Percentiles rank a stretch among this genome's conserved stretches.
These are phyloP conservation scores for Amanita rimosa DNA, from an alignment of 768 basidiomycete genomes.

Conservation along the genomic window DNA sequence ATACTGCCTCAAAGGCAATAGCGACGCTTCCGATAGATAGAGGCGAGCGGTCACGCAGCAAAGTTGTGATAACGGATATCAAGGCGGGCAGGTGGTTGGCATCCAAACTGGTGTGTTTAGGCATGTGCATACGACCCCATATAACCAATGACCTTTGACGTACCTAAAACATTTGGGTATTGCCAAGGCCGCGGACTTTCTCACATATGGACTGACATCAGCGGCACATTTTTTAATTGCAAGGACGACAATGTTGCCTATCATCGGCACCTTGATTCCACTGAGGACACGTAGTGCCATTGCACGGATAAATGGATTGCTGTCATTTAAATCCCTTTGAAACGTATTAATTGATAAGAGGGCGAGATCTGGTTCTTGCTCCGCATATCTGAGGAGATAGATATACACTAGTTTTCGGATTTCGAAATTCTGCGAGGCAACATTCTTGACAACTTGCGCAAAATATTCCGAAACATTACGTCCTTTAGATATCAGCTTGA, in stretches of 20 bases:
- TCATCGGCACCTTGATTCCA: conserved; percentile 84
- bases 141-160: conserved; percentile 4
- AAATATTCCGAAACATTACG: conserved; percentile 91
- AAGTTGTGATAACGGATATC: conserved; percentile 51
- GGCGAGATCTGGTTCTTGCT: conserved; percentile 88
- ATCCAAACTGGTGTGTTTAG: conserved; percentile 50
- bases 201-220: conserved; percentile 89
- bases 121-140: background rate
- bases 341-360: conserved; percentile 97
- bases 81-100: conserved; percentile 59
- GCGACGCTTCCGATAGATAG: conserved; percentile 82
- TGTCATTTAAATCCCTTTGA: conserved; percentile 89
- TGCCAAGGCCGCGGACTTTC: conserved; percentile 86
- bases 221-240: conserved; percentile 89
- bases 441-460: conserved; percentile 94
- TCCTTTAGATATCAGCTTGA: conserved; percentile 83
- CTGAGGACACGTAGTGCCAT: conserved; percentile 93
- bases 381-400: conserved; percentile 90
- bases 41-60: conserved; percentile 68
- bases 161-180: conserved; percentile 77
- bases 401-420: conserved; percentile 97
- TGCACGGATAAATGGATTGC: conserved; percentile 88
- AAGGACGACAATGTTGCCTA: conserved; percentile 73
- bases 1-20: conserved; percentile 79
- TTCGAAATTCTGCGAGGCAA: conserved; percentile 85